phyloP scores from a whole-genome alignment of 2,329 filamentous ascomycete species.

The Aspergillus ibericus region DNA sequence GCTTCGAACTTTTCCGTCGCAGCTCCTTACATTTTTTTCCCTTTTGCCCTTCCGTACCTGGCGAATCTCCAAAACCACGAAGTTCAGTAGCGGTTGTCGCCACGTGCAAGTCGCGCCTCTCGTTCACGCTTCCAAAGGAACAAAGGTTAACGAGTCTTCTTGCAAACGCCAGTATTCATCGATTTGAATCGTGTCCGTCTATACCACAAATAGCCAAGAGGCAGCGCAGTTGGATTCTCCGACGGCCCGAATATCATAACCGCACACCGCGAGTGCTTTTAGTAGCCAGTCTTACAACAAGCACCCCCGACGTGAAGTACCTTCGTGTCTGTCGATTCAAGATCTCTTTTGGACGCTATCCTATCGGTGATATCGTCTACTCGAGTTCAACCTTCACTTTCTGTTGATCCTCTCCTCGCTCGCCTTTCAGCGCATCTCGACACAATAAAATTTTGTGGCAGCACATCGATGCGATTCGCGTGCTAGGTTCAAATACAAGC shows the following conservation, averaged over 20 bases:
- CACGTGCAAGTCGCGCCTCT: conserved; percentile 31
- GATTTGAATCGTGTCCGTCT: conserved; percentile 9
- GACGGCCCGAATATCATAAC: conserved; percentile 17
- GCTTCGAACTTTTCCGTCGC: conserved; percentile 21
- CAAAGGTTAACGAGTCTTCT: conserved; percentile 14
- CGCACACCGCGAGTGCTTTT: conserved; percentile 10
- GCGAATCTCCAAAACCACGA: conserved; percentile 4
- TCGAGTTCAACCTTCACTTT: conserved; percentile 4
- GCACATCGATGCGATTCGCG: conserved; percentile 29
- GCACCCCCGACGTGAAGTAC: conserved; percentile 1
- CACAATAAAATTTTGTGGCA: conserved; percentile 5
- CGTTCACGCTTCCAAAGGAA: conserved; percentile 23
- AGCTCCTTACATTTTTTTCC: conserved; percentile 11
- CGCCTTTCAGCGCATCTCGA: conserved; percentile 12
- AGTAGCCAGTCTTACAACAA: conserved; percentile 5
- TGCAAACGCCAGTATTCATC: conserved; percentile 9
- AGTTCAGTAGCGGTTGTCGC: conserved; percentile 17
- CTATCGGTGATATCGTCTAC: conserved; percentile 2
- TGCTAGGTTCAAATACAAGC: conserved; percentile 19
- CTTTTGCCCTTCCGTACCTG: conserved; percentile 12
- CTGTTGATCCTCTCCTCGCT: conserved; percentile 16
- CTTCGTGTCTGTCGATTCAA: background rate
- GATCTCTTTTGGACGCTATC: background rate
- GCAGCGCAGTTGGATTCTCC: conserved; percentile 13
- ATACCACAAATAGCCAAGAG: conserved; percentile 7